Percentiles rank a stretch among this genome's conserved stretches.
Evolutionary conservation across 768 basidiomycete genomes (phyloP).

Genomic region (Termitomyces sp.): DNA sequence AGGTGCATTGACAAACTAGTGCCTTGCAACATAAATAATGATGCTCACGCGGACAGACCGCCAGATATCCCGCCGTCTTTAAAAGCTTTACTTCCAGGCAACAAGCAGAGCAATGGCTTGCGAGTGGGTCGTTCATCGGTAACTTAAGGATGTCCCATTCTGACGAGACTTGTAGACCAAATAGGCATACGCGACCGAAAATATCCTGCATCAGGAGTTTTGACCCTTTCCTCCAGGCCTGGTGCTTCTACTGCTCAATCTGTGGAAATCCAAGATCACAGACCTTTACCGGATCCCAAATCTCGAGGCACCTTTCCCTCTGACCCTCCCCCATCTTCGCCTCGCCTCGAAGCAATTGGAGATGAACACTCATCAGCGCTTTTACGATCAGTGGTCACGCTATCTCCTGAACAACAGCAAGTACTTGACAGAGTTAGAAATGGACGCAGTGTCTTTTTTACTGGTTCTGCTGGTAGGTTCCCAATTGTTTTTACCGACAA

Average conservation of each 20-base stretch:
- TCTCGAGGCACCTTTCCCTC: not conserved
- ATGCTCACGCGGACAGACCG: slow-evolving; percentile 30
- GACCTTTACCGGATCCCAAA: not conserved
- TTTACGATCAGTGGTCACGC: slow-evolving; percentile 17
- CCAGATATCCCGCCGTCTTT: slow-evolving; percentile 46
- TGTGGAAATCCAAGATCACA: not conserved
- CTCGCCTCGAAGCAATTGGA: not conserved
- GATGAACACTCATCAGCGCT: not conserved
- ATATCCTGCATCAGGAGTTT: not conserved
- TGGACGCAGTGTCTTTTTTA: slow-evolving; percentile 75
- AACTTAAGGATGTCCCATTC: not conserved
- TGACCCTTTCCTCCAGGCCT: not conserved
- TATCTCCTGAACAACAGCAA: slow-evolving; percentile 47
- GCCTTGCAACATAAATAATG: not conserved
- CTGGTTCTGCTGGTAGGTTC: slow-evolving; percentile 68
- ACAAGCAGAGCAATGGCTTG: slow-evolving; percentile 51
- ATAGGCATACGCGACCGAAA: not conserved
- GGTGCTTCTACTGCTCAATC: not conserved
- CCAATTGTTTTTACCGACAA: not conserved
- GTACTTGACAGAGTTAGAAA: slow-evolving; percentile 49
- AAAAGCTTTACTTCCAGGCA: slow-evolving; percentile 38
- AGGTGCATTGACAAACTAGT: slow-evolving; percentile 22
- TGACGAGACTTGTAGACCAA: not conserved
- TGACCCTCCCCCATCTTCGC: not conserved
- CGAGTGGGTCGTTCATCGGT: slow-evolving; percentile 12